Base-by-base conservation (phyloP, 2,329 filamentous ascomycete genomes). In the Talaromyces piceae region DNA sequence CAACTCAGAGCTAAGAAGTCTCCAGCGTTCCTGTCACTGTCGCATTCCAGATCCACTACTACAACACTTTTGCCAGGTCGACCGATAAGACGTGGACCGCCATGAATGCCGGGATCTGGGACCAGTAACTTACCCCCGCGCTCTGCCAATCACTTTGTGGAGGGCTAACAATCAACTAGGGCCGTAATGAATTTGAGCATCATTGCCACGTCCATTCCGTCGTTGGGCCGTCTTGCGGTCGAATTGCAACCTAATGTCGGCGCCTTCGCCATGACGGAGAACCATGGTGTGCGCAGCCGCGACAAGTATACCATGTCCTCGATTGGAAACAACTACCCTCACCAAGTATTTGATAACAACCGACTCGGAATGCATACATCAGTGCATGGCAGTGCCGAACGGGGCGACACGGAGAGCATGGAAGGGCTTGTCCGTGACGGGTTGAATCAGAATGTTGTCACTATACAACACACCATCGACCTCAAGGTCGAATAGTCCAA, bases 211-310 rank as follows among this genome's bases (percentile, higher is more conserved):
- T 62, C 60, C 33, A 41, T 63, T 16, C 62, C 62, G 8, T 61
- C 59, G 1, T 50, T 62, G 12, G 61, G 59, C 50, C 60, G 61
- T 41, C 58, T 63, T 11, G 59, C 61, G 30, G 58, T 59, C 12
- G 60, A 60, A 16, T 50, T 63, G 0, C 51, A 53, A 18, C 51
- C 51, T 12, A 53, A 41, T 12, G 41, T 53, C 23, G 45, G 45
- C 41, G 51, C 51, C 0, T 53, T 53, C 18, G 51, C 51, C 28
- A 49, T 53, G 46, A 53, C 51, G 5, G 51, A 53, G 22, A 53
- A 53, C 31, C 51, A 53, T 27, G 51, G 51, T 12, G 18, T 49
- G 18, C 41, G 51, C 12, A n/a, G 31, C 33, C 46, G 51, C 20
- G 51, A 53, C 31, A 53, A 53, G 28, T 53, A 53, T 41, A 11